Conservation (phyloP, 495 filamentous ascomycete genomes). For the Talaromyces borbonicus region DNA sequence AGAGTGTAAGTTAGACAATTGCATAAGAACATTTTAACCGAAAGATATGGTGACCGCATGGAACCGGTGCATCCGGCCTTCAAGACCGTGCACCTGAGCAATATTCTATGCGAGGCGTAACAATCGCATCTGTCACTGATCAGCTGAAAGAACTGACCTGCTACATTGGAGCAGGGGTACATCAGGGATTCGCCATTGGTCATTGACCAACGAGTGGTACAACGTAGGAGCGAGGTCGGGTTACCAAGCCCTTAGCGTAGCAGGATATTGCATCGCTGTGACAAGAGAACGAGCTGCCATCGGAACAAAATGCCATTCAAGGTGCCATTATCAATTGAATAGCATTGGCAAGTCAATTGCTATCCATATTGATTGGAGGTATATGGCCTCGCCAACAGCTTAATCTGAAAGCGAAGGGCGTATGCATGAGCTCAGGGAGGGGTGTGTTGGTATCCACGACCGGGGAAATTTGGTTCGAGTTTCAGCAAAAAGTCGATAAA, state of each 20-base stretch:
- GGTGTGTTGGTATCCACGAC: conserved; percentile 1
- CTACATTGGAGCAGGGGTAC: conserved; percentile 3
- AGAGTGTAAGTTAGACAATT: conserved; percentile 36
- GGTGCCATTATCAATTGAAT: neutral
- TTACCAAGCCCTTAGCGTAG: neutral
- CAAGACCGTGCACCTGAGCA: conserved; percentile 33
- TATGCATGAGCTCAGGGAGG: conserved; percentile 2
- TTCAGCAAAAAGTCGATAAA: conserved; percentile 4
- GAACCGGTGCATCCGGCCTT: conserved; percentile 1
- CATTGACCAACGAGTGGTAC: conserved; percentile 1
- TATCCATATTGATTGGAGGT: conserved; percentile 7
- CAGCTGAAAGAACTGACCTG: conserved; percentile 35
- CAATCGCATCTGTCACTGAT: conserved; percentile 37
- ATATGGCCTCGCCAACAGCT: conserved; percentile 1
- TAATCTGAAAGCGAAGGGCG: conserved; percentile 2
- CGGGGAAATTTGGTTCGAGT: conserved; percentile 4
- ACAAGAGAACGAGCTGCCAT: too few relatives aligned
- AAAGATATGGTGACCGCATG: conserved; percentile 25
- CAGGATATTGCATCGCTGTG: too few relatives aligned
- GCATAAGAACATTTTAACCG: conserved; percentile 34
- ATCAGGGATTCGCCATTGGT: conserved; percentile 5
- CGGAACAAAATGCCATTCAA: neutral
- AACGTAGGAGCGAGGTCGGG: conserved; percentile 1
- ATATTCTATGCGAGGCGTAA: conserved; percentile 35
- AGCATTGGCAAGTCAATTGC: neutral